A percentile compares a stretch with the other conserved stretches of the same genome.
phyloP scores from a whole-genome alignment of 1,139 yeast species.

The Kurtzmaniella quercitrusa region DNA sequence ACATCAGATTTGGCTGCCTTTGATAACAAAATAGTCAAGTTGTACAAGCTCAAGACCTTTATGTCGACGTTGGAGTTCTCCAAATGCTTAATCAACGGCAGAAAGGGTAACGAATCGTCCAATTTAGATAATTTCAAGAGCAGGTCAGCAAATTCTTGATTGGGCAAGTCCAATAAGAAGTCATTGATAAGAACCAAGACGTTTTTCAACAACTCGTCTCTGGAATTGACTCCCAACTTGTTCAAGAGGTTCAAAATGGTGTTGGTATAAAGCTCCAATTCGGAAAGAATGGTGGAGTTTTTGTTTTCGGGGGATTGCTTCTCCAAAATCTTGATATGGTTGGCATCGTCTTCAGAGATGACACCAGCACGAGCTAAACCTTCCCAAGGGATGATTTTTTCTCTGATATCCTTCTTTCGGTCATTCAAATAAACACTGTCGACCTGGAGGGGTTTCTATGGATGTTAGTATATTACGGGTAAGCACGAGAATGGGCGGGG shows the following conservation, averaged over 20 bases:
- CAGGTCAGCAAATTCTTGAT: constrained; percentile 37
- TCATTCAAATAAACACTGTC: constrained; percentile 73
- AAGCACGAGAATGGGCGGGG: too few species aligned
- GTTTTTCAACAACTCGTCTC: constrained; percentile 74
- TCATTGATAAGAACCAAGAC: constrained; percentile 68
- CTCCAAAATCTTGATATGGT: constrained; percentile 61
- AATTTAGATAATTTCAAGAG: constrained; percentile 43
- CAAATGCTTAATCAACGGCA: constrained; percentile 52
- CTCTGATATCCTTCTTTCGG: constrained; percentile 67
- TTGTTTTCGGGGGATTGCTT: constrained; percentile 41
- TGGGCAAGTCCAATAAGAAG: constrained; percentile 43
- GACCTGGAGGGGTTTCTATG: constrained; percentile 24
- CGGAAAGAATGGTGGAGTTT: constrained; percentile 34
- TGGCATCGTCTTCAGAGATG: constrained; percentile 63
- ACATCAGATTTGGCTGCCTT: constrained; percentile 16
- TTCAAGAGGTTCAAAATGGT: constrained; percentile 54
- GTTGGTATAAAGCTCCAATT: constrained; percentile 53
- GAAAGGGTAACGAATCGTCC: constrained; percentile 51
- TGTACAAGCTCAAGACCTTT: constrained; percentile 43
- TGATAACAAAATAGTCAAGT: constrained; percentile 37
- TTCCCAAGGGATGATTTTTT: constrained; percentile 90
- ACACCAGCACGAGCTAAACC: constrained; percentile 77
- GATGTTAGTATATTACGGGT: neutral
- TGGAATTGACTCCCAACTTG: constrained; percentile 37
- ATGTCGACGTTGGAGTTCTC: constrained; percentile 42